A percentile compares a stretch with the other conserved stretches of the same genome.
Evolutionary conservation across 768 basidiomycete species (phyloP).

Genomic region (Ramaria sp.): DNA sequence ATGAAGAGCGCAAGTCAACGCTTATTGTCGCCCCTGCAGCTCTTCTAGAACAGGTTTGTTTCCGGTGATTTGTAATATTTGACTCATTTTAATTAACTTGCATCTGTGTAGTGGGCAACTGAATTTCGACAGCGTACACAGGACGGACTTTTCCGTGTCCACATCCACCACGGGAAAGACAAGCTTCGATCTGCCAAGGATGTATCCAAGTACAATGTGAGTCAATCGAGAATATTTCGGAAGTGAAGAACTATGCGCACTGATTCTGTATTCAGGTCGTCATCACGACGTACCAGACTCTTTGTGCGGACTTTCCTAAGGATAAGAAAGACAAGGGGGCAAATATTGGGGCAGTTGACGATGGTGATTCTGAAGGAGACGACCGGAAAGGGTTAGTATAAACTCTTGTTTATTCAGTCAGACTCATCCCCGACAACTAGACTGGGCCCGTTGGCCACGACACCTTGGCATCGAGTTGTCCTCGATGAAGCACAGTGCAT

Average conservation of each 20-base stretch:
- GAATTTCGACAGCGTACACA: constrained; percentile 63
- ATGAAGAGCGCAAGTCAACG: constrained; percentile 35
- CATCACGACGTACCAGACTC: constrained; percentile 68
- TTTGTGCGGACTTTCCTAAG: constrained; percentile 46
- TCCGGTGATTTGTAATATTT: not conserved
- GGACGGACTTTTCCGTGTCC: constrained; percentile 40
- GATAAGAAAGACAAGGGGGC: constrained; percentile 38
- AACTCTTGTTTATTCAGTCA: not conserved
- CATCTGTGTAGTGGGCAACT: constrained; percentile 51
- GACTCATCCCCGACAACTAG: not conserved
- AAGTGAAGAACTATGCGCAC: no score
- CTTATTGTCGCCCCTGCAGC: constrained; percentile 72
- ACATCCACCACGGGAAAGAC: constrained; percentile 63
- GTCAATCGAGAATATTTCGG: constrained; percentile 9
- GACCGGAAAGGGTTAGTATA: not conserved
- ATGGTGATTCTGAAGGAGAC: constrained; percentile 33
- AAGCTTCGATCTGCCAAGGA: constrained; percentile 46
- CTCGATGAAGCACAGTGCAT: constrained; percentile 77
- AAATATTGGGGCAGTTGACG: constrained; percentile 35
- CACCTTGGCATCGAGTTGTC: constrained; percentile 57
- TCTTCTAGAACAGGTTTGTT: constrained; percentile 50
- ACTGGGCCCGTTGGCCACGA: constrained; percentile 50
- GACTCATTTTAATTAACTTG: not conserved
- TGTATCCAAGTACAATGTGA: constrained; percentile 43
- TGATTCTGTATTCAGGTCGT: constrained; percentile 36